Evolutionary conservation across 768 basidiomycete genomes (phyloP).

Genomic region (Boletus vermiculosoides): DNA sequence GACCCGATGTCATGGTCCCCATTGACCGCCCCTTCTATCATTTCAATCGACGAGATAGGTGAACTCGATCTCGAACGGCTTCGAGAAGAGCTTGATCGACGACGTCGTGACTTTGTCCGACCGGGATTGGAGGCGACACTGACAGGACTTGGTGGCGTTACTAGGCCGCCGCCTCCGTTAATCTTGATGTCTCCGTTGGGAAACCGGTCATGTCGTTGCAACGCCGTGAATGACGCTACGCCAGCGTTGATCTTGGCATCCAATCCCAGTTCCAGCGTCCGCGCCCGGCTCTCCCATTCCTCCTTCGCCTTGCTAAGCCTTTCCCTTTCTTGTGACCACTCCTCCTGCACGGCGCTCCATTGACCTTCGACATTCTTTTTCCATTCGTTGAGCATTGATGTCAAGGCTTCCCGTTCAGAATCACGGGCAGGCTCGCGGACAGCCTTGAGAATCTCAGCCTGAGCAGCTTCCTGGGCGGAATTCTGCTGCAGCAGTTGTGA

Average conservation of each 20-base stretch:
- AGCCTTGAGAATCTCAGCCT: slow-evolving; percentile 32
- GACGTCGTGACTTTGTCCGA: slow-evolving; percentile 39
- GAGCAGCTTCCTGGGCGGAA: slow-evolving; percentile 36
- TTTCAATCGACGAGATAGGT: slow-evolving; percentile 33
- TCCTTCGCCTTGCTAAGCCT: slow-evolving; percentile 69
- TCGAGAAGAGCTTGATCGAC: slow-evolving; percentile 43
- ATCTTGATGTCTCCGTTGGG: slow-evolving; percentile 34
- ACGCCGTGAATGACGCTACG: slow-evolving; percentile 30
- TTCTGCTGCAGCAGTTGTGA: slow-evolving; percentile 39
- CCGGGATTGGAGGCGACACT: slow-evolving; percentile 65
- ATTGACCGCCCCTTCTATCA: slow-evolving; percentile 31
- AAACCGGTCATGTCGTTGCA: slow-evolving; percentile 40
- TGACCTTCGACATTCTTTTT: slow-evolving; percentile 75
- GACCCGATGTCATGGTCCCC: slow-evolving; percentile 18
- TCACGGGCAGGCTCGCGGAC: slow-evolving; percentile 35
- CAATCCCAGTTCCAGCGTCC: slow-evolving; percentile 53
- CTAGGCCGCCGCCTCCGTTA: slow-evolving; percentile 48
- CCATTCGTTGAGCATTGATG: slow-evolving; percentile 64
- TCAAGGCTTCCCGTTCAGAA: slow-evolving; percentile 49
- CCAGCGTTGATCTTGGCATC: slow-evolving; percentile 40
- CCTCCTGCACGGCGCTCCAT: slow-evolving; percentile 74
- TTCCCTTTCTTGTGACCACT: slow-evolving; percentile 81
- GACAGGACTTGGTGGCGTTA: slow-evolving; percentile 75
- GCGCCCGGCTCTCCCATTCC: slow-evolving; percentile 73
- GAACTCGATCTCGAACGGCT: slow-evolving; percentile 38